phyloP scores from a whole-genome alignment of 2,329 filamentous ascomycete species.

The Ophiocordyceps sinensis region DNA sequence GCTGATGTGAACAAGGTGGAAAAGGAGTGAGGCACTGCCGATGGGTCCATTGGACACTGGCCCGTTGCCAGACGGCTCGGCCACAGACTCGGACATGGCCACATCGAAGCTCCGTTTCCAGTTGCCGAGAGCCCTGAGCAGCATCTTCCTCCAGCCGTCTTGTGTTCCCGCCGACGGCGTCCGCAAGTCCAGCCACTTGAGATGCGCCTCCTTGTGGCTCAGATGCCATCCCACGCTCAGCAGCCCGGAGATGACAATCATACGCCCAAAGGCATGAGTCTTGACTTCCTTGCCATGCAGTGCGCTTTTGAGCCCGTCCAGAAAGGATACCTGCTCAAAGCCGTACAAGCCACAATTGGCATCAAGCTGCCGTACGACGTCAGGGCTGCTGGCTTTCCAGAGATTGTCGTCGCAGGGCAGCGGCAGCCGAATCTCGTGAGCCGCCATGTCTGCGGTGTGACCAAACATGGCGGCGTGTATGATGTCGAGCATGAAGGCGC shows the following conservation, averaged over 20 bases:
- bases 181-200: slow-evolving; percentile 62
- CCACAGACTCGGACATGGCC: slow-evolving; percentile 33
- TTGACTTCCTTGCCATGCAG: slow-evolving; percentile 68
- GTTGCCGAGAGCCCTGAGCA: slow-evolving; percentile 69
- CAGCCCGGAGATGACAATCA: slow-evolving; percentile 79
- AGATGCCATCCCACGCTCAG: slow-evolving; percentile 90
- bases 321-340: slow-evolving; percentile 63
- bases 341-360: slow-evolving; percentile 64
- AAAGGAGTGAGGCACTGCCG: slow-evolving; percentile 65
- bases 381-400: slow-evolving; percentile 69
- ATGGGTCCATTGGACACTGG: slow-evolving; percentile 47
- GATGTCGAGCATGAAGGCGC: slow-evolving; percentile 78
- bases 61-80: slow-evolving; percentile 21
- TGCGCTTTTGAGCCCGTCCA: slow-evolving; percentile 73
- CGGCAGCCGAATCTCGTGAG: slow-evolving; percentile 74
- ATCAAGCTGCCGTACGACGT: slow-evolving; percentile 64
- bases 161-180: slow-evolving; percentile 43
- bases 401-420: slow-evolving; percentile 77
- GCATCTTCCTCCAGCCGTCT: slow-evolving; percentile 64
- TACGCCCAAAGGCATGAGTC: slow-evolving; percentile 78
- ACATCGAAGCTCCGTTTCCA: slow-evolving; percentile 79
- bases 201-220: slow-evolving; percentile 72
- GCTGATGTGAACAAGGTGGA: slow-evolving; percentile 78
- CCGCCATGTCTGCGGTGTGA: slow-evolving; percentile 78
- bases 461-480: slow-evolving; percentile 89